Evolutionary conservation across 306 rosid genomes (phyloP).

Genomic region (Bauhinia variegata): DNA sequence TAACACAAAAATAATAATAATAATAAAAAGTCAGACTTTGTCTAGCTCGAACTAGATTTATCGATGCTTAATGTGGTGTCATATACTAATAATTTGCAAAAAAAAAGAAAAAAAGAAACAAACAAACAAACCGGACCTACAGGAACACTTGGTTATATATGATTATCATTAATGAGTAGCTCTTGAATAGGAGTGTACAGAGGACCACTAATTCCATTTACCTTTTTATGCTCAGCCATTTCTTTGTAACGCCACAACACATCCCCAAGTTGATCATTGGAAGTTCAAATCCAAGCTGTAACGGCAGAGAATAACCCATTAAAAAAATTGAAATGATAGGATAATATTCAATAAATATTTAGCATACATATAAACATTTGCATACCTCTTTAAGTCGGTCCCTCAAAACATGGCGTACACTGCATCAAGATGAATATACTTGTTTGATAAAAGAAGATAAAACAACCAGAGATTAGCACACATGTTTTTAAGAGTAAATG

Average conservation of each 20-base stretch:
- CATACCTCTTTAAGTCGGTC: constrained; percentile 79
- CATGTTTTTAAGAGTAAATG: not conserved
- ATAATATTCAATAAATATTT: constrained; percentile 2
- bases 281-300: constrained; percentile 90
- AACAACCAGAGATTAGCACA: constrained; percentile 1
- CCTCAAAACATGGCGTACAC: constrained; percentile 96
- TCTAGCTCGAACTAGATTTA: too few relatives aligned
- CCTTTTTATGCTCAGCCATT: constrained; percentile 91
- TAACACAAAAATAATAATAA: too few relatives aligned
- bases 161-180: constrained; percentile 15
- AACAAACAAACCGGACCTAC: too few relatives aligned
- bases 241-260: constrained; percentile 86
- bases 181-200: constrained; percentile 17
- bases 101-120: too few relatives aligned
- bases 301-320: constrained; percentile 26
- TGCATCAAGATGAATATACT: constrained; percentile 39
- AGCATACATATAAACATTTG: constrained; percentile 33
- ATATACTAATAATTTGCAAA: too few relatives aligned
- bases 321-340: not conserved
- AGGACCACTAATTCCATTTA: constrained; percentile 33
- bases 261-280: constrained; percentile 58
- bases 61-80: too few relatives aligned
- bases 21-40: constrained; percentile 14
- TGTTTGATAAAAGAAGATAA: constrained; percentile 5
- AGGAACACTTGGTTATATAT: constrained; percentile 18